Evolutionary conservation across 2,329 filamentous ascomycete genomes (phyloP).

Genomic region (Xylaria sp.): DNA sequence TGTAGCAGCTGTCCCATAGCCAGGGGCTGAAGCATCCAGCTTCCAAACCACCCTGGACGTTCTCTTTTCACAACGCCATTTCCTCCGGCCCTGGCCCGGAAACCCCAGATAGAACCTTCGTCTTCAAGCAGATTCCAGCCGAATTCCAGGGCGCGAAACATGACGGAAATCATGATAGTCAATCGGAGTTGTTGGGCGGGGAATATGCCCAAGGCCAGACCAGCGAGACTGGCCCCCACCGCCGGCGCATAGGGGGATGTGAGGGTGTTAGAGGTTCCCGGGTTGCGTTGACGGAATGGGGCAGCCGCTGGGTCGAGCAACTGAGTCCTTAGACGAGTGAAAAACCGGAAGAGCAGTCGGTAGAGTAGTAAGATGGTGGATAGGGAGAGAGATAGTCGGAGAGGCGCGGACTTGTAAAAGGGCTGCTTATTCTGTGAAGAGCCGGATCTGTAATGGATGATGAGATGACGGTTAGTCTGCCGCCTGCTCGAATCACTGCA

Average conservation of each 20-base stretch:
- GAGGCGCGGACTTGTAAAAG: slow-evolving; percentile 72
- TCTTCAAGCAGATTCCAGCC: slow-evolving; percentile 85
- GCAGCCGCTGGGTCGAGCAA: slow-evolving; percentile 82
- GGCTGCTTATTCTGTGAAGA: slow-evolving; percentile 59
- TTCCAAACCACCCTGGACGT: slow-evolving; percentile 84
- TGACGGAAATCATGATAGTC: slow-evolving; percentile 82
- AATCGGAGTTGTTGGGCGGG: slow-evolving; percentile 72
- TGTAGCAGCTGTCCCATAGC: slow-evolving; percentile 81
- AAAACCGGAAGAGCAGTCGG: slow-evolving; percentile 89
- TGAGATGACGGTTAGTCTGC: slow-evolving; percentile 6
- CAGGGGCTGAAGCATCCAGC: slow-evolving; percentile 82
- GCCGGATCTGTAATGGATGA: slow-evolving; percentile 37
- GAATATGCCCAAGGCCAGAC: slow-evolving; percentile 82
- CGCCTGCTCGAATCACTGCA: not conserved
- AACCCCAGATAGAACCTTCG: slow-evolving; percentile 74
- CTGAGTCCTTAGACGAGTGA: slow-evolving; percentile 80
- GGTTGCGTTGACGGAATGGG: slow-evolving; percentile 86
- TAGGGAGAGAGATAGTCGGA: slow-evolving; percentile 83
- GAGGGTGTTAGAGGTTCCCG: slow-evolving; percentile 76
- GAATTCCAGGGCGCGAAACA: slow-evolving; percentile 86
- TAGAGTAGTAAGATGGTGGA: slow-evolving; percentile 90
- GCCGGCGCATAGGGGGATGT: slow-evolving; percentile 88
- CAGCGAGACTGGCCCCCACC: slow-evolving; percentile 88
- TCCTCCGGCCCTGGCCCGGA: slow-evolving; percentile 52
- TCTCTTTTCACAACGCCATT: slow-evolving; percentile 68